Evolutionary conservation across 306 rosid genomes (phyloP).

Genomic region (Astragalus glycyphyllos): DNA sequence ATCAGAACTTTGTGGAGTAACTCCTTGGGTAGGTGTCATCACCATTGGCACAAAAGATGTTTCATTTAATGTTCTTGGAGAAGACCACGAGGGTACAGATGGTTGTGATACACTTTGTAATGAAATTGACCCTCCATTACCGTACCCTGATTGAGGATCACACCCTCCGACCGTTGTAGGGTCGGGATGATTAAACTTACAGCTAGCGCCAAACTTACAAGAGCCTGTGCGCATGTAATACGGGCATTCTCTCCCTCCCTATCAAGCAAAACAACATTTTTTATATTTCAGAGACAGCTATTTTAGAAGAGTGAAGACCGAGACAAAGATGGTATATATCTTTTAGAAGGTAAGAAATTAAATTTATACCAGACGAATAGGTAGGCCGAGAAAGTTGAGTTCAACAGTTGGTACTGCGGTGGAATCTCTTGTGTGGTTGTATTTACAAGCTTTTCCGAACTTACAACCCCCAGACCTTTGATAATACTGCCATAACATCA

Average conservation of each 20-base stretch:
- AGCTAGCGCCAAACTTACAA: constrained; percentile 89
- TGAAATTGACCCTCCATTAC: constrained; percentile 62
- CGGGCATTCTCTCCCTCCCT: constrained; percentile 93
- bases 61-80: constrained; percentile 70
- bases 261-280: constrained; percentile 41
- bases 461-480: constrained; percentile 88
- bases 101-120: constrained; percentile 65
- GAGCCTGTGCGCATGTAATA: constrained; percentile 96
- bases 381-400: constrained; percentile 87
- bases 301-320: constrained; percentile 34
- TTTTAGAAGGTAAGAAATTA: background rate
- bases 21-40: constrained; percentile 63
- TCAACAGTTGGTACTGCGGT: constrained; percentile 52
- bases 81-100: constrained; percentile 65
- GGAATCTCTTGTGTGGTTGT: constrained; percentile 66
- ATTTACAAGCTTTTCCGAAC: constrained; percentile 82
- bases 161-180: constrained; percentile 73
- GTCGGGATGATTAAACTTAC: constrained; percentile 97
- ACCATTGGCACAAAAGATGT: constrained; percentile 69
- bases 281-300: constrained; percentile 29
- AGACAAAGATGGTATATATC: constrained; percentile 1
- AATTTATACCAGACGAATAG: constrained; percentile 78
- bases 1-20: constrained; percentile 66
- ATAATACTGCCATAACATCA: constrained; percentile 74
- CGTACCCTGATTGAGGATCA: constrained; percentile 62